phyloP scores from a whole-genome alignment of 2,329 filamentous ascomycete species.

The Pseudogymnoascus sp. region DNA sequence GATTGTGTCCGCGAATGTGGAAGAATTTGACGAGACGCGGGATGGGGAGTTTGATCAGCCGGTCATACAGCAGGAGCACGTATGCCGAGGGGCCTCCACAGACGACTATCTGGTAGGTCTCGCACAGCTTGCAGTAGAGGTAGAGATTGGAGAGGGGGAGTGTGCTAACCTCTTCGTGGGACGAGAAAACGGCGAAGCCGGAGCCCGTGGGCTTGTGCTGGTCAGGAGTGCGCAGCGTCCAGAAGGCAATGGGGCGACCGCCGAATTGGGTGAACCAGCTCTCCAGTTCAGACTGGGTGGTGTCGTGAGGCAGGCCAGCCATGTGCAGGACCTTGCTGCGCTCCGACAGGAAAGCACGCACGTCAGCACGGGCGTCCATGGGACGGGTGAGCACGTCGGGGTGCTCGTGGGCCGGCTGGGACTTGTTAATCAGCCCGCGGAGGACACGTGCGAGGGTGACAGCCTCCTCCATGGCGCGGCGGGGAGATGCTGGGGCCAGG shows the following conservation, averaged over 20 bases:
- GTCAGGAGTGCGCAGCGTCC: conserved; percentile 94
- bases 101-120: conserved; percentile 21
- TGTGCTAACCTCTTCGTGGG: conserved; percentile 79
- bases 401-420: conserved; percentile 85
- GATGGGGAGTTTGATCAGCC: conserved; percentile 16
- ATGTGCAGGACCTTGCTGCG: conserved; percentile 97
- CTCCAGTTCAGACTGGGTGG: conserved; percentile 95
- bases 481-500: conserved; percentile 85
- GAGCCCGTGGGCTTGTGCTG: conserved; percentile 99
- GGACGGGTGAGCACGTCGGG: conserved; percentile 89
- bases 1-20: conserved; percentile 23
- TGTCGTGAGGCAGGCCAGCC: conserved; percentile 94
- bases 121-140: conserved; percentile 22
- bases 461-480: conserved; percentile 94
- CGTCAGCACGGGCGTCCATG: conserved; percentile 94
- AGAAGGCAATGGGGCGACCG: conserved; percentile 95
- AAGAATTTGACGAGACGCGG: conserved; percentile 24
- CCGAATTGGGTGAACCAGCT: conserved; percentile 99
- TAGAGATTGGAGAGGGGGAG: conserved; percentile 17
- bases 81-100: conserved; percentile 15
- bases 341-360: conserved; percentile 90
- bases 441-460: conserved; percentile 90
- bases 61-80: conserved; percentile 25
- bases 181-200: conserved; percentile 96
- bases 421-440: conserved; percentile 88